Evolutionary conservation across 139 green algal species (phyloP).

Genomic region (Coelastrella sp.): DNA sequence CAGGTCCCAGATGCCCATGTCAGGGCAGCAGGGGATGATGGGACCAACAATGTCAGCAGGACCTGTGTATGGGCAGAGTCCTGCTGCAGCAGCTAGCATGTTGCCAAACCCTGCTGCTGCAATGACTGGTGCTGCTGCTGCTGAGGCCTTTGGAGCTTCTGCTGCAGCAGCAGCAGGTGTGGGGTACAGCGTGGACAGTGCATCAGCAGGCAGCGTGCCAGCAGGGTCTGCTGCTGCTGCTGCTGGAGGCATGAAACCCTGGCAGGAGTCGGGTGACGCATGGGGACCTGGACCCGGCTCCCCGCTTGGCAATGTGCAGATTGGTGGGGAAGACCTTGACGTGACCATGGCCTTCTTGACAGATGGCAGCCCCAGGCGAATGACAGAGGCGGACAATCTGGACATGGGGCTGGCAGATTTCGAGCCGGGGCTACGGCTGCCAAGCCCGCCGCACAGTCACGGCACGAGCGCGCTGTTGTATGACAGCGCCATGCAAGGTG

Average conservation of each 20-base stretch:
- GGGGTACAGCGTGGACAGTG: background rate
- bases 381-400: slow-evolving; percentile 7
- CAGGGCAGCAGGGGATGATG: background rate
- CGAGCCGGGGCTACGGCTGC: background rate
- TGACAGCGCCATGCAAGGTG: background rate
- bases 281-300: background rate
- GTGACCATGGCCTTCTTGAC: slow-evolving; percentile 37
- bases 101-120: background rate
- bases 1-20: background rate
- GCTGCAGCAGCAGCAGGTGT: slow-evolving; percentile 21
- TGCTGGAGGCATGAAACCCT: background rate
- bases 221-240: background rate
- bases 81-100: background rate
- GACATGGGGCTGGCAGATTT: slow-evolving; percentile 3
- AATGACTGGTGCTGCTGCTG: background rate
- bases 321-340: slow-evolving; percentile 47
- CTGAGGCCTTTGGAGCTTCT: background rate
- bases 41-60: background rate
- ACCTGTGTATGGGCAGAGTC: background rate
- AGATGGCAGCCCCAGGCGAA: slow-evolving; percentile 10
- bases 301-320: slow-evolving; percentile 44
- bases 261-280: background rate
- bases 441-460: slow-evolving; percentile 33
- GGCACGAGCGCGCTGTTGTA: slow-evolving; percentile 36
- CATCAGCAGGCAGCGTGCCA: slow-evolving; percentile 15